These are phyloP conservation scores for Monilinia laxa DNA, from an alignment of 2,329 filamentous ascomycete species.

Conservation along the genomic window DNA sequence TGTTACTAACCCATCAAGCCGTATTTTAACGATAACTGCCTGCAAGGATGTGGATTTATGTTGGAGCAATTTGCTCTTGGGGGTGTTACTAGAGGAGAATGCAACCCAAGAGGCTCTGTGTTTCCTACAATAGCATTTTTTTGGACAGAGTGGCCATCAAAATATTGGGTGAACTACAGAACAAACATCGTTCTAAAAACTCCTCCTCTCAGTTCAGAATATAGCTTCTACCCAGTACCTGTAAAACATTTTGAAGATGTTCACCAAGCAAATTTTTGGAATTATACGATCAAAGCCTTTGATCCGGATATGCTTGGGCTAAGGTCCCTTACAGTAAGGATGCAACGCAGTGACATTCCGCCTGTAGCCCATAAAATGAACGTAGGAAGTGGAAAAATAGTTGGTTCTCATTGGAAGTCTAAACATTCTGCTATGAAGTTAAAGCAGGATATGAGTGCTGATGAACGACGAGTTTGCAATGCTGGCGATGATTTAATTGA, in stretches of 20 bases:
- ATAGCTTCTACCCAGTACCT: conserved; percentile 8
- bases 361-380: background rate
- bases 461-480: background rate
- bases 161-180: background rate
- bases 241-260: conserved; percentile 5
- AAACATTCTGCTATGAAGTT: background rate
- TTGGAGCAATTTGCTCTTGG: conserved; percentile 5
- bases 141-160: conserved; percentile 7
- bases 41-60: background rate
- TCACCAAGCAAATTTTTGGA: conserved; percentile 11
- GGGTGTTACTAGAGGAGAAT: background rate
- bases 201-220: background rate
- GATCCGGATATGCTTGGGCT: conserved; percentile 1
- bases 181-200: background rate
- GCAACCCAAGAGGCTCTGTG: background rate
- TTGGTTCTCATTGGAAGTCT: background rate
- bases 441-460: conserved; percentile 9
- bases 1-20: background rate
- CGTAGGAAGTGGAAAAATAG: background rate
- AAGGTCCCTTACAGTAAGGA: background rate
- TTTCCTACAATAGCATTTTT: conserved; percentile 5
- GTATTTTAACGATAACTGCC: background rate
- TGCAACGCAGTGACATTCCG: background rate
- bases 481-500: conserved; percentile 5
- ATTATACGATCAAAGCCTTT: background rate